Percentiles rank a stretch among this genome's conserved stretches.
phyloP scores from a whole-genome alignment of 495 filamentous ascomycete species.

The Margaritispora aquatica region DNA sequence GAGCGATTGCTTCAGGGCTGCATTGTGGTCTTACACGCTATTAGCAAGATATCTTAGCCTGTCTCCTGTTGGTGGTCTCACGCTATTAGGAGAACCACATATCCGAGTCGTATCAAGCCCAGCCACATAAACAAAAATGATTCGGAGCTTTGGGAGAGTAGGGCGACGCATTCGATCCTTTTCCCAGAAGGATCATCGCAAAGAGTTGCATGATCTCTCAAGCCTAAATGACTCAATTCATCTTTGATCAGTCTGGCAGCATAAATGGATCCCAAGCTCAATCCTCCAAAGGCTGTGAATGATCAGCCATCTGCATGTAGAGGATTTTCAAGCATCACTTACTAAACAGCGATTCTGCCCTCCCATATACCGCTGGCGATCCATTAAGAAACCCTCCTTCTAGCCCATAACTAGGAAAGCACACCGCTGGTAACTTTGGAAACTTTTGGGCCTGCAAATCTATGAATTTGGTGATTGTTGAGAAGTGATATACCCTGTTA shows the following conservation, averaged over 20 bases:
- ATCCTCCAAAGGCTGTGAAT: constrained; percentile 8
- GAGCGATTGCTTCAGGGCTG: constrained; percentile 31
- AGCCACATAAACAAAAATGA: constrained; percentile 49
- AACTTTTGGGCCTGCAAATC: constrained; percentile 30
- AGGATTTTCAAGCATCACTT: too few relatives aligned
- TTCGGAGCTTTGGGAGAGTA: constrained; percentile 41
- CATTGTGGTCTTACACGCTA: constrained; percentile 39
- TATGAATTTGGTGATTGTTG: constrained; percentile 41
- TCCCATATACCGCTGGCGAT: too few relatives aligned
- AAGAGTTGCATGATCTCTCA: too few relatives aligned
- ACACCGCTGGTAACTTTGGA: constrained; percentile 34
- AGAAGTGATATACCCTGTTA: constrained; percentile 22
- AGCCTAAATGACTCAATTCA: too few relatives aligned
- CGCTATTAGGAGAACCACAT: constrained; percentile 45
- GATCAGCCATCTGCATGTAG: too few relatives aligned
- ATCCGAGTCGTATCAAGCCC: constrained; percentile 41
- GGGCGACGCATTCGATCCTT: constrained; percentile 31
- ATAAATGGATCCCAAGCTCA: constrained; percentile 11
- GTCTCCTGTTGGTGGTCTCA: constrained; percentile 29
- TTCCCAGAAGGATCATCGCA: too few relatives aligned
- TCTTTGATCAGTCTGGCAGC: not conserved
- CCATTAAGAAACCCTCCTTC: not conserved
- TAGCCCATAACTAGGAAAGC: constrained; percentile 30
- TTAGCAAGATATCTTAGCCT: constrained; percentile 23
- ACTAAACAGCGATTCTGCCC: not conserved